These are phyloP conservation scores for Raphanus sativus DNA, from an alignment of 345 rosid genomes.

Conservation along the genomic window DNA sequence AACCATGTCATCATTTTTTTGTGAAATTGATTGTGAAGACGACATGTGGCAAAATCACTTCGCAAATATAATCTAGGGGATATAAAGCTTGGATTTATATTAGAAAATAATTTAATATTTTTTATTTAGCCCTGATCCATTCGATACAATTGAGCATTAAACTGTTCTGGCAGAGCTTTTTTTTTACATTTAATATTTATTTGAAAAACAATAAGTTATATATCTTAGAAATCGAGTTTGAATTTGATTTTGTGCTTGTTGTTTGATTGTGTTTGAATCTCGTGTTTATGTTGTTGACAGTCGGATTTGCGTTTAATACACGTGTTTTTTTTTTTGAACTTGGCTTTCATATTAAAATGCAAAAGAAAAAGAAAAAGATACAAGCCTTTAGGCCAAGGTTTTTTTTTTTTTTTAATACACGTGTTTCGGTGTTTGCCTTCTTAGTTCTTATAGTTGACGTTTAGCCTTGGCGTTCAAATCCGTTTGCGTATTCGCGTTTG, in stretches of 20 bases:
- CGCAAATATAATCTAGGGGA: no score
- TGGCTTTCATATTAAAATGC: no score
- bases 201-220: background rate
- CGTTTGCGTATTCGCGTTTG: background rate
- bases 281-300: background rate
- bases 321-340: no score
- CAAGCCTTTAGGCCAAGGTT: no score
- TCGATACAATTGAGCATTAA: background rate
- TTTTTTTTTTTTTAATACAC: no score
- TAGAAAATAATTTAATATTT: background rate
- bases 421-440: background rate
- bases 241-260: background rate
- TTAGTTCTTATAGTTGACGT: background rate
- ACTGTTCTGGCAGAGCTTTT: background rate
- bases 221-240: background rate
- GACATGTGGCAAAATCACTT: no score
- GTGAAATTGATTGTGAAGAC: no score
- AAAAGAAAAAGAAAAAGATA: no score
- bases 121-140: background rate
- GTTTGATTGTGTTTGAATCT: background rate
- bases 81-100: background rate
- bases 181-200: background rate
- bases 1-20: no score
- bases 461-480: background rate
- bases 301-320: slow-evolving; percentile 1